Evolutionary conservation across 495 filamentous ascomycete genomes (phyloP), one percentile per base, ranked within the genome.

Genomic region (Umbilicaria muhlenbergii): DNA sequence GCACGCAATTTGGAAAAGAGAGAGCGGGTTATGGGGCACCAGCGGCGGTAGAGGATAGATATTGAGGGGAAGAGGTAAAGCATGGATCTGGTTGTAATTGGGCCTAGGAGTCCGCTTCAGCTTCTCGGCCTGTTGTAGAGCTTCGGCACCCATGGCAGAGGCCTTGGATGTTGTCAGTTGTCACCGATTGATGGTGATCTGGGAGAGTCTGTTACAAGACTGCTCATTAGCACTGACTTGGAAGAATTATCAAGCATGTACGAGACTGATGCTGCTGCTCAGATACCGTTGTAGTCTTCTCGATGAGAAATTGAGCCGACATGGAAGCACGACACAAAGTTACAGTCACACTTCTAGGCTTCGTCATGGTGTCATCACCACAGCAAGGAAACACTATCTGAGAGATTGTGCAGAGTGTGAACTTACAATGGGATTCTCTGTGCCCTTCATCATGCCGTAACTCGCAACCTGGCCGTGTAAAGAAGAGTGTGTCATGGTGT

Each of bases 251-350:
- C 5, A 28, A 6, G 8, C 24, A 7, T 10, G 8, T 1, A 28
- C 5, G 24, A 10, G 24, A 10, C 11, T 42, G 11, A n/a, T 38
- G 11, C 10, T 51, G 65, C 64, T 69, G 71, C 75, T 93, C 87
- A 93, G 87, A 94, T 93, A 94, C 87, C 87, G 87, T 93, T 92
- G 87, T 93, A 94, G 87, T 93, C 86, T 81, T 74, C 58, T 57
- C 51, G 47, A 62, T 59, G 59, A 61, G 46, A 54, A 55, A 52
- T 50, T 62, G 64, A 67, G 69, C 74, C 66, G 70, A 72, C 86
- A 94, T 69, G 56, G 81, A 73, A 67, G 67, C 75, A 73, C 69
- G 65, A 76, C 64, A 68, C 75, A 77, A 85, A 82, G 78, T 81
- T 75, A 80, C 71, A 64, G 70, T 70, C 53, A 45, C 54, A 43